Evolutionary conservation across 1,284 basidiomycete genomes (phyloP).

Genomic region (Cutaneotrichosporon dermatis): DNA sequence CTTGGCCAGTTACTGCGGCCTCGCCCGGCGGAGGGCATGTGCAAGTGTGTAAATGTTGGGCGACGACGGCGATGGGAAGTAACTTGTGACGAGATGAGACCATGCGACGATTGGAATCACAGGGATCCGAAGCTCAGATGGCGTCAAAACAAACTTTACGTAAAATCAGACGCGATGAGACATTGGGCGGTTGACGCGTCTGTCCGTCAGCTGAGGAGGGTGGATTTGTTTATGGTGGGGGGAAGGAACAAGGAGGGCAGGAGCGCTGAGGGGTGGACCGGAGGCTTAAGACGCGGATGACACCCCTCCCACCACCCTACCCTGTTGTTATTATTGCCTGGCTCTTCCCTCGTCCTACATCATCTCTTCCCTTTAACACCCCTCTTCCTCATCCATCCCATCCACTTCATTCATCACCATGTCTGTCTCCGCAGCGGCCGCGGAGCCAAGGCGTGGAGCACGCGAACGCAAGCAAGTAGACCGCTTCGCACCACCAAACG

Average conservation of each 20-base stretch:
- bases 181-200: constrained; percentile 2
- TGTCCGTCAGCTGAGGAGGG: neutral
- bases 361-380: neutral
- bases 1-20: neutral
- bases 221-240: neutral
- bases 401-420: constrained; percentile 9
- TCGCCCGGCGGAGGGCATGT: constrained; percentile 8
- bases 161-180: constrained; percentile 1
- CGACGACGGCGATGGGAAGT: neutral
- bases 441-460: constrained; percentile 37
- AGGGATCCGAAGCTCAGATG: neutral
- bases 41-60: neutral
- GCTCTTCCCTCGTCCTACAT: neutral
- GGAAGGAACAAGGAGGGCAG: neutral
- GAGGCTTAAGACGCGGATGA: too few relatives aligned
- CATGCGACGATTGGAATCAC: too few relatives aligned
- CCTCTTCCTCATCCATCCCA: neutral
- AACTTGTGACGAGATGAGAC: neutral
- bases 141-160: constrained; percentile 5
- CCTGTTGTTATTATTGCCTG: constrained; percentile 13
- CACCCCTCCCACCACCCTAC: too few relatives aligned
- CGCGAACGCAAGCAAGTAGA: constrained; percentile 37
- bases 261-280: neutral
- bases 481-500: constrained; percentile 22
- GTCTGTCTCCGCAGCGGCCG: constrained; percentile 18